Conservation (phyloP, 495 filamentous ascomycete genomes). For the Xylaria bambusicola region DNA sequence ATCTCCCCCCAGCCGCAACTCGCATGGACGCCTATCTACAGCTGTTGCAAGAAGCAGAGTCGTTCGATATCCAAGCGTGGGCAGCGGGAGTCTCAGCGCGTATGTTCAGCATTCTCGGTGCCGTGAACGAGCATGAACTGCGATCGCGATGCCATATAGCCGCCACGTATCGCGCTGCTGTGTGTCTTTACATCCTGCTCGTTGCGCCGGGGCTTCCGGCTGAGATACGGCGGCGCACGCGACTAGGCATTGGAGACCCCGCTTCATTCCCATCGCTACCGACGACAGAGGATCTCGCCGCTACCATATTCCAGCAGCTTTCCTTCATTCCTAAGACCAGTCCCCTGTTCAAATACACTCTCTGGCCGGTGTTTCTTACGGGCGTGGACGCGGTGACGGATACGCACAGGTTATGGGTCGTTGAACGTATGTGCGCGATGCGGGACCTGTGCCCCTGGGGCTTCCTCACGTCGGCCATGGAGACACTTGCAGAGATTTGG, state of each 20-base stretch:
- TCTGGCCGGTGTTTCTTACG: conserved; percentile 61
- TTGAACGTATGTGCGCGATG: conserved; percentile 39
- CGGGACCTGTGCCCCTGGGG: conserved; percentile 48
- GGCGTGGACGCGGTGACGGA: conserved; percentile 49
- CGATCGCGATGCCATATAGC: conserved; percentile 44
- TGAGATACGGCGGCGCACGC: conserved; percentile 8
- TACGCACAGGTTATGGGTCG: conserved; percentile 36
- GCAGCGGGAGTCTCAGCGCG: conserved; percentile 34
- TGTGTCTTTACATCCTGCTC: conserved; percentile 42
- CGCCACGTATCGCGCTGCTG: conserved; percentile 46
- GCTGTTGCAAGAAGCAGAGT: conserved; percentile 33
- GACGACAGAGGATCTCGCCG: conserved; percentile 40
- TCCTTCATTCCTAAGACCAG: conserved; percentile 47
- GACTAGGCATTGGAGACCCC: conserved; percentile 20
- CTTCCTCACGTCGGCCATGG: conserved; percentile 44
- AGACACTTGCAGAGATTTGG: conserved; percentile 46
- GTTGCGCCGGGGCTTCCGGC: conserved; percentile 25
- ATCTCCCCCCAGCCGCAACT: conserved; percentile 11
- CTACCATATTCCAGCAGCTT: conserved; percentile 47
- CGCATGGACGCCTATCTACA: conserved; percentile 26
- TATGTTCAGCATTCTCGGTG: conserved; percentile 22
- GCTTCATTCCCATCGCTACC: conserved; percentile 42
- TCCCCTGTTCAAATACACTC: conserved; percentile 54
- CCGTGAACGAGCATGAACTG: conserved; percentile 33
- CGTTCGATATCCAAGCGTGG: conserved; percentile 41